phyloP scores from a whole-genome alignment of 306 rosid genomes.

The Vigna trinervia region DNA sequence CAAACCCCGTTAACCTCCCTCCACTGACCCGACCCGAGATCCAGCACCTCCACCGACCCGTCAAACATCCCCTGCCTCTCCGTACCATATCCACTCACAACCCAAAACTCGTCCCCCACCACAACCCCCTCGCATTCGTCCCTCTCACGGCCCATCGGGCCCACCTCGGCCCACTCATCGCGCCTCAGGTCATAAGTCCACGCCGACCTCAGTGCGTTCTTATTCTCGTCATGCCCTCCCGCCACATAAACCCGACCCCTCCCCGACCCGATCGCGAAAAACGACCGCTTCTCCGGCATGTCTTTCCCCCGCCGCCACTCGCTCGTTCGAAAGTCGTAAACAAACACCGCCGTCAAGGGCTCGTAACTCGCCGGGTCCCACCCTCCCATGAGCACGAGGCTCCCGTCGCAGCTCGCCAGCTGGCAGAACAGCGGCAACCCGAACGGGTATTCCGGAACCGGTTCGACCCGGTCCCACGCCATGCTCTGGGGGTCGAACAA shows the following conservation, averaged over 20 bases:
- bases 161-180: conserved; percentile 46
- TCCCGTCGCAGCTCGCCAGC: conserved; percentile 43
- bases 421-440: conserved; percentile 59
- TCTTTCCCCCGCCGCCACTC: conserved; percentile 50
- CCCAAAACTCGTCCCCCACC: conserved; percentile 56
- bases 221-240: conserved; percentile 59
- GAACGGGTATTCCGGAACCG: conserved; percentile 39
- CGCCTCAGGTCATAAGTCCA: conserved; percentile 46
- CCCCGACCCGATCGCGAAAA: conserved; percentile 50
- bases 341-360: conserved; percentile 42
- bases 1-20: conserved; percentile 32
- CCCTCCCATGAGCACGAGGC: conserved; percentile 57
- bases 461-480: conserved; percentile 47
- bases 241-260: conserved; percentile 43
- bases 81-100: conserved; percentile 52
- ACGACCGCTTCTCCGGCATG: conserved; percentile 54
- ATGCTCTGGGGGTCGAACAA: conserved; percentile 44
- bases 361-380: conserved; percentile 54
- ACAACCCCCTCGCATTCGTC: conserved; percentile 61
- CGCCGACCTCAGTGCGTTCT: conserved; percentile 52
- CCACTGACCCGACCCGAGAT: conserved; percentile 48
- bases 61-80: conserved; percentile 57
- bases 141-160: conserved; percentile 48
- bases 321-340: conserved; percentile 48
- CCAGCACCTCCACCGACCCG: conserved; percentile 43